These are phyloP conservation scores for Pichia manshurica DNA, from an alignment of 805 yeast genomes.

Conservation along the genomic window DNA sequence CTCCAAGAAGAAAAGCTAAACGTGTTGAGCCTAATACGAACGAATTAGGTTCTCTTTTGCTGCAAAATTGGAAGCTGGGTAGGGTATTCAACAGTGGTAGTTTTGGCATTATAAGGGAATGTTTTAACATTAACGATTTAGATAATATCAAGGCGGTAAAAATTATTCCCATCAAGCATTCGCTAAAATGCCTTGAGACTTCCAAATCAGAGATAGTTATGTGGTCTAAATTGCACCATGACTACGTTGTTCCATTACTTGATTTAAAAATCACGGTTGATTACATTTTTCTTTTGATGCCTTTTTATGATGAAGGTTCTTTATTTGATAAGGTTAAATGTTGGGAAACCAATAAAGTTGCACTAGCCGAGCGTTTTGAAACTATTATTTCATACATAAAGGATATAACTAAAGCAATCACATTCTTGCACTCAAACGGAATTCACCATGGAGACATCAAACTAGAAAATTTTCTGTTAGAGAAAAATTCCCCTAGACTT, in stretches of 20 bases:
- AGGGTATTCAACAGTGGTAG: slow-evolving; percentile 83
- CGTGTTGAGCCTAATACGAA: slow-evolving; percentile 29
- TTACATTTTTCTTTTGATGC: slow-evolving; percentile 64
- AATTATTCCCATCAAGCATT: slow-evolving; percentile 30
- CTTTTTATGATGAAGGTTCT: slow-evolving; percentile 69
- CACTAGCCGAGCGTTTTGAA: slow-evolving; percentile 13
- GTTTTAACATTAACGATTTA: slow-evolving; percentile 15
- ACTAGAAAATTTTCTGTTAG: slow-evolving; percentile 71
- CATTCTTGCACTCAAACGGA: slow-evolving; percentile 56
- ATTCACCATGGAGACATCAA: slow-evolving; percentile 81
- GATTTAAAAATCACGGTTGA: slow-evolving; percentile 55
- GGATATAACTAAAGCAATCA: slow-evolving; percentile 55
- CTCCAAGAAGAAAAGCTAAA: slow-evolving; percentile 10
- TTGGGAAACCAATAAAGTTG: slow-evolving; percentile 44
- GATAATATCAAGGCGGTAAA: slow-evolving; percentile 26
- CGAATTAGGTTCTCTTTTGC: slow-evolving; percentile 62
- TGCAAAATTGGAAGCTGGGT: slow-evolving; percentile 53
- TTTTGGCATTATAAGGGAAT: slow-evolving; percentile 69
- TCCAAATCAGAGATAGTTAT: slow-evolving; percentile 67
- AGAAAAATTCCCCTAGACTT: slow-evolving; percentile 44
- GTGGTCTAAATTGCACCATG: slow-evolving; percentile 68
- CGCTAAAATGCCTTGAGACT: slow-evolving; percentile 44
- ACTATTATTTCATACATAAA: slow-evolving; percentile 34
- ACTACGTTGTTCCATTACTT: slow-evolving; percentile 56
- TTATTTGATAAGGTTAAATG: slow-evolving; percentile 65